Evolutionary conservation across 257 asterid species (phyloP).

Genomic region (Solanum gandarillasii): DNA sequence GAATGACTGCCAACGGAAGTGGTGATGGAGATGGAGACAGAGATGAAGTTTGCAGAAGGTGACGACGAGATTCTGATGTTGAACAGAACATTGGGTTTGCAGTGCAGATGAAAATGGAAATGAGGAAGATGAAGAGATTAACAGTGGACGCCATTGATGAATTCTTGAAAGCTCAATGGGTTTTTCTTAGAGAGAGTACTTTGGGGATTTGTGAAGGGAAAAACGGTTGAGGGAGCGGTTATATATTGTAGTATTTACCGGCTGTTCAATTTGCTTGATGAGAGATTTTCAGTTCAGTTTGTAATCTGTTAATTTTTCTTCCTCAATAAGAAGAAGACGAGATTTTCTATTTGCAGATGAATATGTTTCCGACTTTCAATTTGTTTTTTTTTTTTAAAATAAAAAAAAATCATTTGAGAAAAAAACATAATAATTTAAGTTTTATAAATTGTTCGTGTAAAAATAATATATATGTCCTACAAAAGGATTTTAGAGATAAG

Average conservation of each 20-base stretch:
- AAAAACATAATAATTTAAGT: too few relatives aligned
- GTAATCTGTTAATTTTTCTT: background rate
- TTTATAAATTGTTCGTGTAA: background rate
- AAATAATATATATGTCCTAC: background rate
- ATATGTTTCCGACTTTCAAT: background rate
- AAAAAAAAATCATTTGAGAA: background rate
- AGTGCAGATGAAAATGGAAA: background rate
- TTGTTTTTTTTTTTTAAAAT: too few relatives aligned
- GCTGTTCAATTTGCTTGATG: background rate
- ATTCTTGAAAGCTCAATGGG: background rate
- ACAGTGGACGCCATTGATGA: conserved; percentile 7
- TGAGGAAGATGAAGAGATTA: conserved; percentile 1
- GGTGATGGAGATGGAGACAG: background rate
- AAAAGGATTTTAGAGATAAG: background rate
- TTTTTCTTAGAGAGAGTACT: background rate
- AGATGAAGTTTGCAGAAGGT: background rate
- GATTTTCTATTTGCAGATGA: background rate
- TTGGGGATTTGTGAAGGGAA: background rate
- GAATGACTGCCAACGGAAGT: conserved; percentile 25
- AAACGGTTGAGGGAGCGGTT: background rate
- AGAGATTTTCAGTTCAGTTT: background rate
- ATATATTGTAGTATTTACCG: background rate
- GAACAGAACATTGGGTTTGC: background rate
- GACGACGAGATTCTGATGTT: background rate
- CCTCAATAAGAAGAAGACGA: background rate